These are phyloP conservation scores for Cnidoscolus chayamansa DNA, from an alignment of 441 rosid species.

Conservation along the genomic window DNA sequence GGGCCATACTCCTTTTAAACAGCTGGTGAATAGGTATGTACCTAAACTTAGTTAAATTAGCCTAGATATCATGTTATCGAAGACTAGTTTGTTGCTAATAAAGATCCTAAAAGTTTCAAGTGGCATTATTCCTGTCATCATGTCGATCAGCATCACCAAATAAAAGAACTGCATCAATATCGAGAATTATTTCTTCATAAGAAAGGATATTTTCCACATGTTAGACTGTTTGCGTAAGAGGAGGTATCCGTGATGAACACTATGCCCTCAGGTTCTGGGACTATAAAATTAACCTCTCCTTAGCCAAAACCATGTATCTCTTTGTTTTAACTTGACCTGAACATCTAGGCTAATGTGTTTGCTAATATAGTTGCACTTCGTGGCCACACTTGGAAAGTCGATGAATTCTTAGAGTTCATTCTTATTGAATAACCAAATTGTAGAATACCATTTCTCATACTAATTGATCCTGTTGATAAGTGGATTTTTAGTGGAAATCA, in stretches of 20 bases:
- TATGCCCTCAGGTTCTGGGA: not conserved
- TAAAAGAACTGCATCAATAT: not conserved
- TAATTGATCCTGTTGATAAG: not conserved
- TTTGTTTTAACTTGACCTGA: not conserved
- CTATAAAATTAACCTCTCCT: not conserved
- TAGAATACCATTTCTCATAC: not conserved
- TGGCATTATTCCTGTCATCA: not conserved
- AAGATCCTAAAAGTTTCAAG: not conserved
- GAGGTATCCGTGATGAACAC: not conserved
- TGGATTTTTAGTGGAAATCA: not conserved
- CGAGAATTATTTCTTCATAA: not conserved
- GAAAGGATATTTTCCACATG: not conserved
- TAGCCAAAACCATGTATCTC: not conserved
- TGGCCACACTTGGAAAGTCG: not conserved
- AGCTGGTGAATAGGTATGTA: slow-evolving; percentile 49
- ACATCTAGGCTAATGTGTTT: not conserved
- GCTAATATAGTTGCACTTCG: not conserved
- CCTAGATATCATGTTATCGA: not conserved
- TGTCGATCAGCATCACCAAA: not conserved
- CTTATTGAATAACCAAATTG: not conserved
- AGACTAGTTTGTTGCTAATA: not conserved
- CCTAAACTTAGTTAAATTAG: slow-evolving; percentile 3
- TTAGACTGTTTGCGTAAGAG: not conserved
- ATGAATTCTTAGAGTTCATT: not conserved
- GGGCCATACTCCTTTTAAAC: slow-evolving; percentile 75